Evolutionary conservation across 1,284 basidiomycete species (phyloP), one percentile per base, ranked within the genome.

Genomic region (Pyrrhoderma lamaoense): DNA sequence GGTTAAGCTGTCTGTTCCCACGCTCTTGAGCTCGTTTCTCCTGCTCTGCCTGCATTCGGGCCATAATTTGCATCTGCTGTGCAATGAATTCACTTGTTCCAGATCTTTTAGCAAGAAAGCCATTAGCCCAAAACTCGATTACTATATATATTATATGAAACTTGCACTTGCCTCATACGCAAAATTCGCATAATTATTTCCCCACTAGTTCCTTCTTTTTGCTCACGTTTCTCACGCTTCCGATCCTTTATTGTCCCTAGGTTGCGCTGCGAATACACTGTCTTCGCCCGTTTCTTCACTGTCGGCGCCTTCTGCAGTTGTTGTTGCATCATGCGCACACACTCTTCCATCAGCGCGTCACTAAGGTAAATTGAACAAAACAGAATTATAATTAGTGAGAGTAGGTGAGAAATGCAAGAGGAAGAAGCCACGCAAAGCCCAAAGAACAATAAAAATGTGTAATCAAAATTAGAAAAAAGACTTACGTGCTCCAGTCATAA

Each of bases 171-270:
- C 92, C 92, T 77, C 92, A 97, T 95, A 31, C 93, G 78, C 45
- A 97, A 72, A 59, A 97, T 94, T 51, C 91, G 76, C 75, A 97
- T 81, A 54, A 96, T 94, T 46, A 87, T 90, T 69, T 97, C 91
- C 42, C 88, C 89, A 60, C 82, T 87, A 18, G 73, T 77, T 1
- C 75, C 74, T 54, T 87, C 80, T 60, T 84, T 84, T 64, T 84
- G 79, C 59, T 90, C 77, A 61, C 82, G 77, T 75, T 95, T 98
- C 69, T 93, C 91, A 64, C 82, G 84, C 76, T 98, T 99, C 56
- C 92, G 79, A 62, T 95, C 85, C 66, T 86, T 86, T 67, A 99
- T 99, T 3, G 96, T 99, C 7, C 95, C 95, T 14, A 99, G 76
- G 65, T 96, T 98, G 42, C 85, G 85, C 60, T 93, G 90, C 3